Evolutionary conservation across 345 rosid genomes (phyloP).

Genomic region (Populus pruinosa): DNA sequence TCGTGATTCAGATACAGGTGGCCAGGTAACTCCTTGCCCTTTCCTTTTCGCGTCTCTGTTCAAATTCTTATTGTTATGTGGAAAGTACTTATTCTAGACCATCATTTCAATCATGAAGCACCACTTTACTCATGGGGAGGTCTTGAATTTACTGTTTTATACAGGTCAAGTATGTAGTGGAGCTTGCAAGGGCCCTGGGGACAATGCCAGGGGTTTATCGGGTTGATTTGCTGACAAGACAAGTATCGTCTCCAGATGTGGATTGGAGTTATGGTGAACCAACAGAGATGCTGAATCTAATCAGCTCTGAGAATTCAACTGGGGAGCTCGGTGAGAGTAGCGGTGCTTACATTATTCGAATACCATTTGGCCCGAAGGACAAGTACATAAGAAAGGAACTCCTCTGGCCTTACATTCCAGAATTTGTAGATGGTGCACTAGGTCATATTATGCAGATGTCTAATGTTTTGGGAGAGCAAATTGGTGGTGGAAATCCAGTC

Average conservation of each 20-base stretch:
- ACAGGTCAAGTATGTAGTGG: constrained; percentile 83
- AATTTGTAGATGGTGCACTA: constrained; percentile 95
- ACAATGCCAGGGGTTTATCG: constrained; percentile 86
- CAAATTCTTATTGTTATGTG: constrained; percentile 1
- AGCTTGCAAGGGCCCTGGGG: constrained; percentile 83
- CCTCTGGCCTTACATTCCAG: constrained; percentile 91
- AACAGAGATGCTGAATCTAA: constrained; percentile 77
- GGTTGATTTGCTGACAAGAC: constrained; percentile 80
- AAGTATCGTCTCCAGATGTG: constrained; percentile 72
- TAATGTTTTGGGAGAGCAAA: constrained; percentile 86
- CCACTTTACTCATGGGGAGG: neutral
- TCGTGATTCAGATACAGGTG: constrained; percentile 89
- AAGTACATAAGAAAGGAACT: constrained; percentile 80
- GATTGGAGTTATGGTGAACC: constrained; percentile 96
- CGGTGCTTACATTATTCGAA: constrained; percentile 86
- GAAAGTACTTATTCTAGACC: neutral
- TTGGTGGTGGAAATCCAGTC: constrained; percentile 75
- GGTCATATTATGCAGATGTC: constrained; percentile 88
- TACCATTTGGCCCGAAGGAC: constrained; percentile 93
- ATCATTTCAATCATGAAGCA: neutral
- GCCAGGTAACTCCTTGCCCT: constrained; percentile 48
- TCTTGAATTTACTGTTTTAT: constrained; percentile 6
- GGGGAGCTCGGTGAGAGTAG: constrained; percentile 96
- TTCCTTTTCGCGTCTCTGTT: constrained; percentile 7
- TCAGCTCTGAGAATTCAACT: constrained; percentile 56